A percentile compares a stretch with the other conserved stretches of the same genome.
These are phyloP conservation scores for Arabidopsis thaliana DNA, from an alignment of 345 rosid species.

Conservation along the genomic window DNA sequence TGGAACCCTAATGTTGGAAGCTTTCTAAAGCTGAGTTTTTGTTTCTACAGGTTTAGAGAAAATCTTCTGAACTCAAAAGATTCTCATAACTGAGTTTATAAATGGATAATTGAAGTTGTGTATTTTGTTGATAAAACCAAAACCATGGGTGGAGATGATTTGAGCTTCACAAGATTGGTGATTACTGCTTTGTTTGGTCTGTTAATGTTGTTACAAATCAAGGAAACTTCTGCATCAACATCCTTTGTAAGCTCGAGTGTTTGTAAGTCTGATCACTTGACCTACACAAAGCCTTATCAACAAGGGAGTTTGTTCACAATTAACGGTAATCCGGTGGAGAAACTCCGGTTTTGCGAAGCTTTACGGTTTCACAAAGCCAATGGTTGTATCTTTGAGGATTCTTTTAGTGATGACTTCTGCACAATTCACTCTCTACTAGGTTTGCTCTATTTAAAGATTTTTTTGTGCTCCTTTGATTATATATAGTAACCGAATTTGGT, in stretches of 20 bases:
- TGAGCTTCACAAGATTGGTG: conserved; percentile 44
- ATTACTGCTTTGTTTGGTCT: conserved; percentile 45
- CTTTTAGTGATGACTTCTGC: conserved; percentile 47
- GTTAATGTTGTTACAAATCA: conserved; percentile 52
- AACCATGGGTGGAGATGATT: conserved; percentile 39
- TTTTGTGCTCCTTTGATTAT: not conserved
- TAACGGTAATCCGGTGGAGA: conserved; percentile 63
- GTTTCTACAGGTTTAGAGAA: conserved; percentile 22
- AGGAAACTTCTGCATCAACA: conserved; percentile 48
- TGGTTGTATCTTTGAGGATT: conserved; percentile 53
- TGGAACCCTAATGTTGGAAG: not conserved
- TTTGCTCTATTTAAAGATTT: conserved; percentile 36
- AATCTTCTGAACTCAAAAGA: not conserved
- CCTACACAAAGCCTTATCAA: conserved; percentile 51
- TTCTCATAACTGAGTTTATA: conserved; percentile 3
- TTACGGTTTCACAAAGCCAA: conserved; percentile 53
- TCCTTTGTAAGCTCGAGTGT: conserved; percentile 52
- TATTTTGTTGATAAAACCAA: not conserved
- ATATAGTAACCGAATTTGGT: not conserved
- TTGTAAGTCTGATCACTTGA: conserved; percentile 62
- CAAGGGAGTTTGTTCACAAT: conserved; percentile 53
- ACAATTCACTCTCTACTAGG: conserved; percentile 54
- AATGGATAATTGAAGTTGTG: conserved; percentile 15
- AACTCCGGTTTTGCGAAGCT: conserved; percentile 59
- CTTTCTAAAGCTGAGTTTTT: conserved; percentile 16